These are phyloP conservation scores for Escovopsis weberi DNA, from an alignment of 2,329 filamentous ascomycete species.

Conservation along the genomic window DNA sequence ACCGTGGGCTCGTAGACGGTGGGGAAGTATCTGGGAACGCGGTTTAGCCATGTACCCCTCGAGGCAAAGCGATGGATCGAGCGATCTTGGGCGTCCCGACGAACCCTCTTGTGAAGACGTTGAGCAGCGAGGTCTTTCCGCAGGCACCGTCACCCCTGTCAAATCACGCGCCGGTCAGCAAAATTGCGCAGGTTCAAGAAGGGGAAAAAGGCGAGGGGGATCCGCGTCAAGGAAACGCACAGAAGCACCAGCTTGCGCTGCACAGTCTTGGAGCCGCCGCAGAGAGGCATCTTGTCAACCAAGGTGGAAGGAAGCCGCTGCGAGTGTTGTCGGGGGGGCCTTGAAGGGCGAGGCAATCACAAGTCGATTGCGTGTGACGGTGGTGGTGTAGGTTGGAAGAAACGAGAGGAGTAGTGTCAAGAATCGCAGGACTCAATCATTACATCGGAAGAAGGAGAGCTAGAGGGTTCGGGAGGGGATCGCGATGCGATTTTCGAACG, in stretches of 20 bases:
- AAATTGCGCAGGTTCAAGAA: not conserved
- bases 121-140: slow-evolving; percentile 91
- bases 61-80: not conserved
- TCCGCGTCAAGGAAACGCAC: slow-evolving; percentile 28
- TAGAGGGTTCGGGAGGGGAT: too few species aligned
- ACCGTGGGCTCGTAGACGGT: slow-evolving; percentile 98
- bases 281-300: slow-evolving; percentile 22
- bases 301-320: not conserved
- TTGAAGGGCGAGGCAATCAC: too few species aligned
- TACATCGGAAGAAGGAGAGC: too few species aligned
- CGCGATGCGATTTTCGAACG: too few species aligned
- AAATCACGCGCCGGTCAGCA: not conserved
- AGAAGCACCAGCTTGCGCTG: slow-evolving; percentile 94
- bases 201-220: not conserved
- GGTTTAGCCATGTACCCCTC: slow-evolving; percentile 6
- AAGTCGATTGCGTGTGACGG: too few species aligned
- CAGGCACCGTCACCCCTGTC: slow-evolving; percentile 83
- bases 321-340: not conserved
- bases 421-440: too few species aligned
- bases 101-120: slow-evolving; percentile 96
- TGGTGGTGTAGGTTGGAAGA: too few species aligned
- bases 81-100: slow-evolving; percentile 15
- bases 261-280: slow-evolving; percentile 67
- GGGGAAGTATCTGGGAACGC: slow-evolving; percentile 63
- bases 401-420: too few species aligned